Conservation (phyloP, 139 green algal genomes). For the Picochlorum costavermella region DNA sequence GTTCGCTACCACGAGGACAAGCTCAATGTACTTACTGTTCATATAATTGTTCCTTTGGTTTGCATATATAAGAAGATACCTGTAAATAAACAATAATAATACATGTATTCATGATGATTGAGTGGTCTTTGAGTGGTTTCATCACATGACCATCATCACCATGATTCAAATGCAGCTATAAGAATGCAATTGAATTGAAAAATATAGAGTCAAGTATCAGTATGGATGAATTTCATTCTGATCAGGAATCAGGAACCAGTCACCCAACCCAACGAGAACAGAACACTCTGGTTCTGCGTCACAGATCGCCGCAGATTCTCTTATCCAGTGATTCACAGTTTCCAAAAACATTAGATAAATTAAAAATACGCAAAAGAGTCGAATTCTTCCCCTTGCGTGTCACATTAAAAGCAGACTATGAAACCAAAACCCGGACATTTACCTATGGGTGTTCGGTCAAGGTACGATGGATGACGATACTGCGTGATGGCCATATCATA, state of each 20-base stretch:
- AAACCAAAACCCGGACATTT: slow-evolving; percentile 22
- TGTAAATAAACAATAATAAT: background rate
- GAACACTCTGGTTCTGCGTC: background rate
- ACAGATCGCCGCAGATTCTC: slow-evolving; percentile 14
- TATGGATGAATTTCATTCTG: background rate
- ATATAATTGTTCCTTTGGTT: too few species aligned
- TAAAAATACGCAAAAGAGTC: slow-evolving; percentile 32
- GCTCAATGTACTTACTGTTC: too few species aligned
- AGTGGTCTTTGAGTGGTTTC: too few species aligned
- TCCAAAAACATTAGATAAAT: slow-evolving; percentile 10
- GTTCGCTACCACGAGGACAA: too few species aligned
- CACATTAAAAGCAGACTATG: slow-evolving; percentile 33
- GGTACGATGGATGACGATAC: background rate
- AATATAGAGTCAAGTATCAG: background rate
- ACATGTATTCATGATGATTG: too few species aligned
- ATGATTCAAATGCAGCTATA: too few species aligned
- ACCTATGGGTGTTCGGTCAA: slow-evolving; percentile 33
- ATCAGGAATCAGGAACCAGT: background rate
- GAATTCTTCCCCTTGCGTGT: slow-evolving; percentile 20
- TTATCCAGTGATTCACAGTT: slow-evolving; percentile 13
- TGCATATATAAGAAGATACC: background rate
- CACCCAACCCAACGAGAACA: background rate
- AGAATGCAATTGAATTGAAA: too few species aligned
- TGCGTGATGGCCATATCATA: too few species aligned
- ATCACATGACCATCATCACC: too few species aligned